Evolutionary conservation across 345 rosid species (phyloP).

Genomic region (Dipteronia dyeriana): DNA sequence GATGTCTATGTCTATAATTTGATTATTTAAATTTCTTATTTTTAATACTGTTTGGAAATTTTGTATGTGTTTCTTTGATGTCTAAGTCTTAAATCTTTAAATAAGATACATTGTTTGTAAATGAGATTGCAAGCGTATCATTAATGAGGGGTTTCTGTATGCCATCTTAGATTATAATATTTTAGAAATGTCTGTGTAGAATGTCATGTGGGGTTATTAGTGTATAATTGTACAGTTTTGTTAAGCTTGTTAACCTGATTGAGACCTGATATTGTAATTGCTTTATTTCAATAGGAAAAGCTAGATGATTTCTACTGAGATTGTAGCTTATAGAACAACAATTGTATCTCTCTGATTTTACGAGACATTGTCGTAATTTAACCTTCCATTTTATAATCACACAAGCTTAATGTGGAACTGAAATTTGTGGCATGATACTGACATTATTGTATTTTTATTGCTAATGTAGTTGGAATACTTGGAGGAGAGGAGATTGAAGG

Average conservation of each 20-base stretch:
- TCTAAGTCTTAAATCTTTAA: no score
- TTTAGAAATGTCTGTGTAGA: background rate
- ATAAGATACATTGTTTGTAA: background rate
- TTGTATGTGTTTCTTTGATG: background rate
- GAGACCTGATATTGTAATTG: background rate
- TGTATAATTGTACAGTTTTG: no score
- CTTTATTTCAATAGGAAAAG: no score
- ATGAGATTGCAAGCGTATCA: background rate
- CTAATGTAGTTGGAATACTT: constrained; percentile 43
- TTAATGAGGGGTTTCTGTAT: background rate
- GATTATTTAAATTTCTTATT: background rate
- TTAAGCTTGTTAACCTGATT: background rate
- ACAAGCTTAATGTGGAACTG: background rate
- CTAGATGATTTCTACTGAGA: background rate
- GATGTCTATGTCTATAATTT: background rate
- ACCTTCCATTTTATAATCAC: no score
- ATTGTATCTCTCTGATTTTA: background rate
- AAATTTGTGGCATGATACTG: background rate
- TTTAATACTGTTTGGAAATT: background rate
- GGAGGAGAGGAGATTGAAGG: constrained; percentile 60
- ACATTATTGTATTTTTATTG: background rate
- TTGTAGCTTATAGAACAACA: background rate
- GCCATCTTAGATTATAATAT: background rate
- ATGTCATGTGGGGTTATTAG: no score
- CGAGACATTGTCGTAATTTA: no score